Evolutionary conservation across 345 rosid species (phyloP).

Genomic region (Hirschfeldia incana): DNA sequence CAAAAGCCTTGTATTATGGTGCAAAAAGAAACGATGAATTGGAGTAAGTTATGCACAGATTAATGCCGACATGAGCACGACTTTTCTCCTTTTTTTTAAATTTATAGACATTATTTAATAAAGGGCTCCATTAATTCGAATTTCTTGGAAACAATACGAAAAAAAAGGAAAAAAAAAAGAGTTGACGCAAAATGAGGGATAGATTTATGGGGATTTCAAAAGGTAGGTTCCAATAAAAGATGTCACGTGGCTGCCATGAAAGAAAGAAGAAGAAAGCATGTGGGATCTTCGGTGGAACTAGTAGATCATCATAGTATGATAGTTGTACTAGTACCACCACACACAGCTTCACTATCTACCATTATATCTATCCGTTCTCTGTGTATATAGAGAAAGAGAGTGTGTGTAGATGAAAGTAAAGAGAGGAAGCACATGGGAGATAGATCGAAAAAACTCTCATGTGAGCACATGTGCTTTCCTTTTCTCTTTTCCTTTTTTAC

Average conservation of each 20-base stretch:
- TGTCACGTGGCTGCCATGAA: conserved; percentile 39
- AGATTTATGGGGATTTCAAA: background rate
- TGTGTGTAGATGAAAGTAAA: background rate
- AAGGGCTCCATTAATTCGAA: background rate
- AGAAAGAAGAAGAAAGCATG: conserved; percentile 25
- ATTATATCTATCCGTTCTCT: conserved; percentile 3
- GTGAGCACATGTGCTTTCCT: conserved; percentile 40
- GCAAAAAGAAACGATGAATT: background rate
- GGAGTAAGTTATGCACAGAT: conserved; percentile 12
- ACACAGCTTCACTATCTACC: conserved; percentile 24
- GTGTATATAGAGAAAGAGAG: background rate
- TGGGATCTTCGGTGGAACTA: conserved; percentile 12
- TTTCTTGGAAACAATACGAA: background rate
- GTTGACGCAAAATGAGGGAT: conserved; percentile 27
- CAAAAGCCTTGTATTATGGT: too few relatives aligned
- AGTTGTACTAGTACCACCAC: conserved; percentile 5
- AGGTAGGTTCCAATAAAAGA: conserved; percentile 16
- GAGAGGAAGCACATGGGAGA: conserved; percentile 32
- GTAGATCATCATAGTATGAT: conserved; percentile 34
- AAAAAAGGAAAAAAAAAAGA: background rate
- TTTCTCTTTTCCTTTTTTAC: conserved; percentile 36
- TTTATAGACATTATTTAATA: background rate
- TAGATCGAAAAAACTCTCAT: conserved; percentile 28
- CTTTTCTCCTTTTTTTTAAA: conserved; percentile 1
- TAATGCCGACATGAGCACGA: conserved; percentile 23